Base-by-base conservation (phyloP, 495 filamentous ascomycete genomes). In the Neurospora sp. region DNA sequence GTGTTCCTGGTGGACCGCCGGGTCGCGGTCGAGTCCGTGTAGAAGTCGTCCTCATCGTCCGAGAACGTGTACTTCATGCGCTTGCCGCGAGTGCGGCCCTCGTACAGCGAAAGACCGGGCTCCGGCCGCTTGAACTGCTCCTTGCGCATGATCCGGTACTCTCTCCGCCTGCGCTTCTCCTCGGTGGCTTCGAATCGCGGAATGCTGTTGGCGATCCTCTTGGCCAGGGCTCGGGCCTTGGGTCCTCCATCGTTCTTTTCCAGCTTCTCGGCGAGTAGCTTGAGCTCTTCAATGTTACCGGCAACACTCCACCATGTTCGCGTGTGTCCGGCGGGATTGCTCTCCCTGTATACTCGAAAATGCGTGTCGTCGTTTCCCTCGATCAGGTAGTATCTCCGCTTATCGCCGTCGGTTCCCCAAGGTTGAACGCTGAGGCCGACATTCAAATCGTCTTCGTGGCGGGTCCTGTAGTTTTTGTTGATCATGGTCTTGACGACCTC, bases 41-140 rank as follows among this genome's bases (percentile, higher is more conserved):
- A 87, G 42, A 83, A 83, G 16, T 92, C 90, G 22, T 91, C 91
- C 76, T 96, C 93, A 46, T 97, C 94, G 53, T 97, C 94, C 0
- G 94, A 97, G 79, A 92, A 98, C 0, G 94, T 98, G 74, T 98
- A 99, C 79, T 92, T 96, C 81, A 97, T 91, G 61, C 94, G 91
- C 83, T 98, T 98, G 48, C 96, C 96, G 70, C 96, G 89, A 0
- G 96, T 98, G 59, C 96, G 93, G 44, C 96, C 96, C 83, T 99
- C 96, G 81, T 98, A 98, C 70, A 96, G 85, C 16, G 94, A 97
- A 81, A 94, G 94, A 4, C 93, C 94, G 37, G 91, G 91, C 75
- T 97, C 94, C 5, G 94, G 94, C 16, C 95, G 91, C 70, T 89
- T 86, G 81, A 98, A 99, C 71, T 91, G 90, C 68, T 93, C 92